Conservation (phyloP, 192 early-diverging fungal genomes). For the Dissophora ornata region DNA sequence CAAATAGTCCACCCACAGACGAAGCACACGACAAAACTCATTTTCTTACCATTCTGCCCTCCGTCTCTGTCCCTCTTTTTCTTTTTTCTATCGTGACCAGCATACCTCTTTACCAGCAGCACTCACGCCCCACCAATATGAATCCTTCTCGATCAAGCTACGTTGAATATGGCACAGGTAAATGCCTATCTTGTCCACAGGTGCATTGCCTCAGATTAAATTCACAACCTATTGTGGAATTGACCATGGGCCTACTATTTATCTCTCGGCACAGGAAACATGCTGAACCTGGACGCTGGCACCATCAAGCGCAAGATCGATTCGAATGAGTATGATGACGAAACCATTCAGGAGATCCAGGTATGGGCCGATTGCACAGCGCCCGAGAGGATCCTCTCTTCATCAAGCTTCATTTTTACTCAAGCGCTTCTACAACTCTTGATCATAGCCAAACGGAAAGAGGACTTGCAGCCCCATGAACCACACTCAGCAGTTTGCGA, state of each 20-base stretch:
- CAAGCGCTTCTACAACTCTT: background rate
- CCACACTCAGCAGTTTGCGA: slow-evolving; percentile 11
- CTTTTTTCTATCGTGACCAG: too few relatives aligned
- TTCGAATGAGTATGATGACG: slow-evolving; percentile 51
- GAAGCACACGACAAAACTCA: too few relatives aligned
- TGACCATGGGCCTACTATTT: background rate
- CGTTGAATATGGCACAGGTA: slow-evolving; percentile 49
- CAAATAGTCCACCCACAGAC: too few relatives aligned
- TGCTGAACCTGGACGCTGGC: slow-evolving; percentile 45
- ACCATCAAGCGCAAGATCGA: slow-evolving; percentile 54
- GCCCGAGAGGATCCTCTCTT: too few relatives aligned
- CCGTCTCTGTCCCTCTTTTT: too few relatives aligned
- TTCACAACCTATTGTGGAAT: background rate
- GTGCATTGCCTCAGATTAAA: background rate
- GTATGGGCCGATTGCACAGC: slow-evolving; percentile 6
- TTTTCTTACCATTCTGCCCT: too few relatives aligned
- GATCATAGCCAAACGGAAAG: slow-evolving; percentile 45
- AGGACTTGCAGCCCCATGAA: slow-evolving; percentile 29
- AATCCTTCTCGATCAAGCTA: slow-evolving; percentile 39
- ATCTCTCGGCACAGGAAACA: slow-evolving; percentile 24
- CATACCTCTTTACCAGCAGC: background rate
- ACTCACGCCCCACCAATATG: slow-evolving; percentile 9
- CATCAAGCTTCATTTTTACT: slow-evolving; percentile 1
- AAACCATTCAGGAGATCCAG: slow-evolving; percentile 37
- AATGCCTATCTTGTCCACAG: background rate